Conservation (phyloP, 495 filamentous ascomycete species). For the Apodospora peruviana region DNA sequence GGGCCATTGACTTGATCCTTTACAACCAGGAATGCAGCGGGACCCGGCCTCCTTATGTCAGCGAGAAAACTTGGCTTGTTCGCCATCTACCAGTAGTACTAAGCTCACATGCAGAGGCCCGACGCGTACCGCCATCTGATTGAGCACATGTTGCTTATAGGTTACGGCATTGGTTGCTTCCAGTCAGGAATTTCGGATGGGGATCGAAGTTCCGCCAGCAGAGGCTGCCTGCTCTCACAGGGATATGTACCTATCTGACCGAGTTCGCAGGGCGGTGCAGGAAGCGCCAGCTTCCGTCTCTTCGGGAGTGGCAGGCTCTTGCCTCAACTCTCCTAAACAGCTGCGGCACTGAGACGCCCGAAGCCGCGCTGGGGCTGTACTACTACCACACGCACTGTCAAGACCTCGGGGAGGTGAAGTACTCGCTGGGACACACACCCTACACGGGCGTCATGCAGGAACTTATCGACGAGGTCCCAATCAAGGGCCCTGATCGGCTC, state of each 20-base stretch:
- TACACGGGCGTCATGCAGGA: conserved; percentile 12
- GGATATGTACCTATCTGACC: conserved; percentile 1
- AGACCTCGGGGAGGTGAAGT: not conserved
- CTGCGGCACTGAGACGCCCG: not conserved
- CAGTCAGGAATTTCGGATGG: not conserved
- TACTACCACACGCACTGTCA: not conserved
- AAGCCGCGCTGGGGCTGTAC: conserved; percentile 5
- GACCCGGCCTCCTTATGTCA: not conserved
- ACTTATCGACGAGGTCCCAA: conserved; percentile 11
- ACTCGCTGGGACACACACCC: not conserved
- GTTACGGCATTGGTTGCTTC: not conserved
- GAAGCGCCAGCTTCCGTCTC: not conserved
- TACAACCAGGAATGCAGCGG: conserved; percentile 6
- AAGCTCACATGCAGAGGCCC: not conserved
- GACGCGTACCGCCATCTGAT: not conserved
- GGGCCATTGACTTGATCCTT: conserved; percentile 4
- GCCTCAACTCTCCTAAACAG: not conserved
- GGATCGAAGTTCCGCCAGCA: too few species aligned
- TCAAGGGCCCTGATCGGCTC: conserved; percentile 6
- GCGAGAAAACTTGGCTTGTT: not conserved
- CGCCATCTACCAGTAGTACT: not conserved
- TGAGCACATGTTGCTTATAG: conserved; percentile 6
- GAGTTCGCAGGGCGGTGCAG: conserved; percentile 3
- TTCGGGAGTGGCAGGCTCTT: not conserved
- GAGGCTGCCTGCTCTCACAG: not conserved